A percentile compares a stretch with the other conserved stretches of the same genome.
phyloP scores from a whole-genome alignment of 2,329 filamentous ascomycete genomes.

The Cladosporium sp. region DNA sequence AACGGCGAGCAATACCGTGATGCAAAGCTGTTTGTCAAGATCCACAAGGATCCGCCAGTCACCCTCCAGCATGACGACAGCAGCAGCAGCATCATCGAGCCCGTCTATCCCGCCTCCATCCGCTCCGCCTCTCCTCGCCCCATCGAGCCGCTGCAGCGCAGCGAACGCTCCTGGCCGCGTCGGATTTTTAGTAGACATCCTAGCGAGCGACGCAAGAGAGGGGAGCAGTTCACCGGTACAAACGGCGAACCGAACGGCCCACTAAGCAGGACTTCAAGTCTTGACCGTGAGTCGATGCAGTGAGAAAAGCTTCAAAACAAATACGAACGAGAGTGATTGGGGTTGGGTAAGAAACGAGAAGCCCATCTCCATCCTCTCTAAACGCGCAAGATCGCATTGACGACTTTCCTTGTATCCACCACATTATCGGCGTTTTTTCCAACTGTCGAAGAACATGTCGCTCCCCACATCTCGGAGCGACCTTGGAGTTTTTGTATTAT shows the following conservation, averaged over 20 bases:
- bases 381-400: background rate
- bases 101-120: constrained; percentile 5
- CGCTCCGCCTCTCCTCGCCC: constrained; percentile 26
- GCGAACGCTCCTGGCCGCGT: constrained; percentile 36
- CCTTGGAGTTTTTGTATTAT: constrained; percentile 7
- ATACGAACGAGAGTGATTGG: background rate
- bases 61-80: constrained; percentile 27
- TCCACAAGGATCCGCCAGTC: constrained; percentile 55
- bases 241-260: constrained; percentile 19
- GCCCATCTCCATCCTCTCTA: background rate
- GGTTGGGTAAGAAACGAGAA: background rate
- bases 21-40: constrained; percentile 87
- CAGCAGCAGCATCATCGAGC: constrained; percentile 23
- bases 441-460: background rate
- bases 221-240: constrained; percentile 17
- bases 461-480: too few relatives aligned
- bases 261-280: constrained; percentile 31
- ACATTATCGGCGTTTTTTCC: background rate
- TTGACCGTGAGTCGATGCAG: constrained; percentile 27
- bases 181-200: constrained; percentile 41
- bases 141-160: constrained; percentile 20
- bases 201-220: constrained; percentile 37
- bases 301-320: constrained; percentile 12
- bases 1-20: constrained; percentile 92
- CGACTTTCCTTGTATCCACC: constrained; percentile 7